Percentiles rank a stretch among this genome's conserved stretches.
phyloP scores from a whole-genome alignment of 2,329 filamentous ascomycete genomes.

The Diaporthe vexans region DNA sequence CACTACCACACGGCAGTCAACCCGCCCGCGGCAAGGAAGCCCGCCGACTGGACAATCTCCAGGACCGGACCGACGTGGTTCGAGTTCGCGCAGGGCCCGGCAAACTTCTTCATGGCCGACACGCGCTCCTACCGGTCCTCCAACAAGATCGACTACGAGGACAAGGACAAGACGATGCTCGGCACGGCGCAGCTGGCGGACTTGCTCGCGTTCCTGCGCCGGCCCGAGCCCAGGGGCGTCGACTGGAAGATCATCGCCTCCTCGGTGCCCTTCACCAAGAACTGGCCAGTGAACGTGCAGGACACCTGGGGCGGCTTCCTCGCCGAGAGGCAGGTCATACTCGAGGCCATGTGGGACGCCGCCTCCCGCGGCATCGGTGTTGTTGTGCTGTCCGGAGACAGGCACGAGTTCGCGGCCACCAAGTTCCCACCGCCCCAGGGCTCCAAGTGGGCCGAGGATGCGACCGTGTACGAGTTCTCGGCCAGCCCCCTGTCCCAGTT shows the following conservation, averaged over 20 bases:
- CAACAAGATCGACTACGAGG: conserved; percentile 70
- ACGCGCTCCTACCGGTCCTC: conserved; percentile 88
- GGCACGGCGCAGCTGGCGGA: conserved; percentile 84
- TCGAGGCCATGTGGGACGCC: conserved; percentile 94
- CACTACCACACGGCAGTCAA: conserved; percentile 90
- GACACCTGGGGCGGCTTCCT: conserved; percentile 98
- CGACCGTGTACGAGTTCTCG: conserved; percentile 89
- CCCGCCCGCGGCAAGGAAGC: conserved; percentile 75
- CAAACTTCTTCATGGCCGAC: conserved; percentile 94
- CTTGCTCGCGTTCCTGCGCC: conserved; percentile 81
- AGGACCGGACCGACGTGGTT: conserved; percentile 81
- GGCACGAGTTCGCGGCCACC: conserved; percentile 97
- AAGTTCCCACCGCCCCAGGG: conserved; percentile 75
- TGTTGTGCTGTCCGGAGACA: conserved; percentile 87
- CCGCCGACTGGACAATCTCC: conserved; percentile 57
- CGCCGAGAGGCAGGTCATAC: conserved; percentile 80
- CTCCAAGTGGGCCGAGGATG: conserved; percentile 73
- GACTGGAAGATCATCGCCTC: conserved; percentile 95
- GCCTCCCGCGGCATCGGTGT: conserved; percentile 83
- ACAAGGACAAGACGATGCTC: conserved; percentile 86
- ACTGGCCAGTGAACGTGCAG: conserved; percentile 89
- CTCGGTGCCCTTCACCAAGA: conserved; percentile 96
- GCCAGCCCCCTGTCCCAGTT: conserved; percentile 95
- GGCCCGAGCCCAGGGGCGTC: conserved; percentile 80
- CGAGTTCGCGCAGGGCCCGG: conserved; percentile 89